Percentiles rank a stretch among this genome's conserved stretches.
Evolutionary conservation across 208 protist genomes (phyloP).

Genomic region (Wallacemonas sp.): DNA sequence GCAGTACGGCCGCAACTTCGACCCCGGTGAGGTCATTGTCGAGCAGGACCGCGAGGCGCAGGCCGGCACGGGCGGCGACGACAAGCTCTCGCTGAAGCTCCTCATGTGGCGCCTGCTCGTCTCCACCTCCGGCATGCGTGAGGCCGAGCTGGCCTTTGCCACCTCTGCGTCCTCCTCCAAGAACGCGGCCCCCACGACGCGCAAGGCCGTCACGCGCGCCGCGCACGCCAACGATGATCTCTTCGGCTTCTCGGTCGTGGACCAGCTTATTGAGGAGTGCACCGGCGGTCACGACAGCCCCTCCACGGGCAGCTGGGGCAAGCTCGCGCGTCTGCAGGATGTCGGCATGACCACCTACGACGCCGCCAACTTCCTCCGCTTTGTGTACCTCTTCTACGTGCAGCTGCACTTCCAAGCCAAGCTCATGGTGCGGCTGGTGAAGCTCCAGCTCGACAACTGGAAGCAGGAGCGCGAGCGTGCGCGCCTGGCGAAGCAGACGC

Average conservation of each 20-base stretch:
- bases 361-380: slow-evolving; percentile 62
- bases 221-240: slow-evolving; percentile 16
- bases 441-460: slow-evolving; percentile 79
- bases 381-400: slow-evolving; percentile 76
- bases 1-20: slow-evolving; percentile 59
- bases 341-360: slow-evolving; percentile 55
- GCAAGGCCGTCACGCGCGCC: slow-evolving; percentile 18
- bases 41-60: slow-evolving; percentile 17
- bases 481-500: slow-evolving; percentile 50
- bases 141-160: slow-evolving; percentile 73
- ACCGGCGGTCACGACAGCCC: slow-evolving; percentile 23
- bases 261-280: slow-evolving; percentile 41
- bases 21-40: slow-evolving; percentile 51
- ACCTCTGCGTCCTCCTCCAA: slow-evolving; percentile 30
- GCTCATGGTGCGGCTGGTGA: slow-evolving; percentile 69
- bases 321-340: slow-evolving; percentile 61
- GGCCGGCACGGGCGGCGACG: slow-evolving; percentile 15
- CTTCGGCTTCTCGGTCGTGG: slow-evolving; percentile 44
- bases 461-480: slow-evolving; percentile 75
- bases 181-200: slow-evolving; percentile 26
- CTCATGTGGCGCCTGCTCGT: slow-evolving; percentile 82
- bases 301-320: slow-evolving; percentile 37
- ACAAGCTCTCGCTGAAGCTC: slow-evolving; percentile 49
- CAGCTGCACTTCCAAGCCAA: slow-evolving; percentile 78
- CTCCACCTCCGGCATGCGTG: slow-evolving; percentile 58